Percentiles rank a stretch among this genome's conserved stretches.
These are phyloP conservation scores for Pseudocercospora macadamiae DNA, from an alignment of 2,329 filamentous ascomycete genomes.

Conservation along the genomic window DNA sequence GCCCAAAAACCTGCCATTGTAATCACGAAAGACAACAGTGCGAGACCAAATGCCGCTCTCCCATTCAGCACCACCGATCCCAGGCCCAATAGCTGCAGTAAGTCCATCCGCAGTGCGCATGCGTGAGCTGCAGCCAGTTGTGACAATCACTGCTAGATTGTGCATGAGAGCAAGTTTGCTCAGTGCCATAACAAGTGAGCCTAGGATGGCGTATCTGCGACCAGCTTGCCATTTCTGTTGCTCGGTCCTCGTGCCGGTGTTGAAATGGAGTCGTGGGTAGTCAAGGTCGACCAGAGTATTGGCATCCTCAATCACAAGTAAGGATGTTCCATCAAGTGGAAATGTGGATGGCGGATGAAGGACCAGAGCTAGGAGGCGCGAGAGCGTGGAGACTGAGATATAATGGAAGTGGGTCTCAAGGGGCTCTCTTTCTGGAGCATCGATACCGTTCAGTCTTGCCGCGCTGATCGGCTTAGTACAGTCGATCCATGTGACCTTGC, in stretches of 20 bases:
- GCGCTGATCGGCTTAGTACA: slow-evolving; percentile 20
- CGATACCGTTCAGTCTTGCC: slow-evolving; percentile 8
- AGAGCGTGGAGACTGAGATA: slow-evolving; percentile 60
- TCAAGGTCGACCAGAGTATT: slow-evolving; percentile 76
- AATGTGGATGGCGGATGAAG: slow-evolving; percentile 66
- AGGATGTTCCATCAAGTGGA: slow-evolving; percentile 63
- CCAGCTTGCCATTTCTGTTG: slow-evolving; percentile 52
- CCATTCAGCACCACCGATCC: slow-evolving; percentile 77
- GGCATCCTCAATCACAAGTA: slow-evolving; percentile 78
- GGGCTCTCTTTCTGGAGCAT: not conserved
- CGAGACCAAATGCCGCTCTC: slow-evolving; percentile 75
- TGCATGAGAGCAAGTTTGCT: slow-evolving; percentile 74
- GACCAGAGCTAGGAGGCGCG: slow-evolving; percentile 72
- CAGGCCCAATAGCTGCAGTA: slow-evolving; percentile 72
- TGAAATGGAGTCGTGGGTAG: slow-evolving; percentile 61
- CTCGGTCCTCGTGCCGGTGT: slow-evolving; percentile 46
- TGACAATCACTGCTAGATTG: slow-evolving; percentile 72
- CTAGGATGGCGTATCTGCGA: slow-evolving; percentile 64
- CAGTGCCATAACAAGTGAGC: slow-evolving; percentile 62
- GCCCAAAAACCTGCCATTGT: slow-evolving; percentile 47
- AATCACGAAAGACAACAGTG: slow-evolving; percentile 79
- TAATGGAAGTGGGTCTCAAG: slow-evolving; percentile 58
- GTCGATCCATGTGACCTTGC: slow-evolving; percentile 73
- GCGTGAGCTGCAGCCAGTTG: slow-evolving; percentile 81
- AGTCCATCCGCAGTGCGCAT: slow-evolving; percentile 58